Evolutionary conservation across 2,329 filamentous ascomycete genomes (phyloP), one percentile per base, ranked within the genome.

Genomic region (Aspergillus sp.): DNA sequence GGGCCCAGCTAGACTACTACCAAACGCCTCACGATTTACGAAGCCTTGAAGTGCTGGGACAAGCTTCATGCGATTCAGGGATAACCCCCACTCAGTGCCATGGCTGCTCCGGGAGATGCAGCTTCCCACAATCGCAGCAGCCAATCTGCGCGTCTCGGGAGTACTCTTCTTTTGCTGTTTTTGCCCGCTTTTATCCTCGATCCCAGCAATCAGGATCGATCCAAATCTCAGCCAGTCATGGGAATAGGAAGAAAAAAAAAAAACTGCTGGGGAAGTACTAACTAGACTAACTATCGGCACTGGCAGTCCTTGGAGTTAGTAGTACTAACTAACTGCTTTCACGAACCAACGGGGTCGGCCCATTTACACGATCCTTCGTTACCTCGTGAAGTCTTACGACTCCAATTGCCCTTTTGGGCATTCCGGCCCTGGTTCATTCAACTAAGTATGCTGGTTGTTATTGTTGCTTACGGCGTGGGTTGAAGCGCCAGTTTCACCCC

Each of bases 31-130:
- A 50, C 55, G 30, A 53, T 30, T 30, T 12, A 4, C 28, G 32
- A 36, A 45, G 50, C 43, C 59, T 60, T 58, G 48, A 45, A 54
- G 59, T 62, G 49, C 60, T 61, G 61, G 59, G 65, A 60, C 65
- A 67, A 67, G 65, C 65, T 67, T 67, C 65, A 36, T 49, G 49
- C 59, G 54, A 62, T 59, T 63, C 63, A 67, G 58, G 64, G 64
- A 66, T 64, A 12, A 61, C 32, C 62, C 61, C 65, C 64, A 66
- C 64, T 56, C 57, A 12, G 47, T 50, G 25, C 47, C 47, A 50
- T 50, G 25, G 47, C 47, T 50, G 47, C 47, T 32, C 47, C 47
- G 47, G 47, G 47, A 50, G 47, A 50, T 50, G 23, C 47, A 50
- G 47, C 47, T 50, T 25, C 47, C 47, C 47, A 50, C 25, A 36